Evolutionary conservation across 345 rosid species (phyloP), one percentile per base, ranked within the genome.

Genomic region (Bruguiera gymnorhiza): DNA sequence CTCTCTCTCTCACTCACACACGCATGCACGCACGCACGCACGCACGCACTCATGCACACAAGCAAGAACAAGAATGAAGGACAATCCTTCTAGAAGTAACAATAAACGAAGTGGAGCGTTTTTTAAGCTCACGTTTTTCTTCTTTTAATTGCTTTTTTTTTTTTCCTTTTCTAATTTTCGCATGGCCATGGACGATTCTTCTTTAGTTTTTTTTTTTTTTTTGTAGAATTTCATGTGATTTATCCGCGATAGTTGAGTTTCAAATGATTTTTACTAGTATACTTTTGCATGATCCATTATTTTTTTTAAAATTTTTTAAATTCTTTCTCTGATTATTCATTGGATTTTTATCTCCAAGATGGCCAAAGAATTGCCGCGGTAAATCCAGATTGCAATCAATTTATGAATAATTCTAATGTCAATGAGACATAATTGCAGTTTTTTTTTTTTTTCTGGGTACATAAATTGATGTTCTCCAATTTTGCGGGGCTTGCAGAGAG

Each of bases 401-500:
- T 60, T 48, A 4, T 50, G 70, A 48, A 6, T 19, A 37, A 8
- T 61, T 31, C 20, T 18, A 32, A 43, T 11, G 32, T 24, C 31
- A 2, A 11, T 37, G 34, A 24, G n/a, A n/a, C 8, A 8, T 10
- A 19, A 53, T n/a, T 7, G 26, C 26, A n/a, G 27, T 54, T 37
- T 23, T 54, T 6, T 23, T 20, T 18, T 20, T 5, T 60, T 48
- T 11, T 24, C 6, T 13, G 53, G 34, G 2, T 59, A 10, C 29
- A 16, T 52, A 18, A 43, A 27, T 16, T 10, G 48, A 0, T 10
- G 30, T 55, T 65, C 31, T 19, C 24, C 9, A 39, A 60, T 68
- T 37, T 59, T 23, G 52, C 29, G 37, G 65, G 66, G 53, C 52
- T 15, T 62, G 10, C 64, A 31, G 79, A 53, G 11, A 32, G 24